Percentiles rank a stretch among this genome's conserved stretches.
phyloP scores from a whole-genome alignment of 352 stramenopile species.

The Pythium sp. region DNA sequence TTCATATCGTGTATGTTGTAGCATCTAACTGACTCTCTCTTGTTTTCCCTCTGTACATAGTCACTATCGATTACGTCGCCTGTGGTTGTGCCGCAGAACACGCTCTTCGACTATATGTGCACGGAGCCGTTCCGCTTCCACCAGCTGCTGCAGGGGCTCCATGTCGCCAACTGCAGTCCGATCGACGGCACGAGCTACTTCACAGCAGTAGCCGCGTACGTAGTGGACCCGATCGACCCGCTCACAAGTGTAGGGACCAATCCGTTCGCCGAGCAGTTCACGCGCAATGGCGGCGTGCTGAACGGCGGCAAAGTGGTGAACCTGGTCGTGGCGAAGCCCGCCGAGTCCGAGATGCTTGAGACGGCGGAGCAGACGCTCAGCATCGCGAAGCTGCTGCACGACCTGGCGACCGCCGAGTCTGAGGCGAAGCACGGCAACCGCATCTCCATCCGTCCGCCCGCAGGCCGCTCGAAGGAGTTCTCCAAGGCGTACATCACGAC shows the following conservation, averaged over 20 bases:
- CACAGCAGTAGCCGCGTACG: conserved; percentile 21
- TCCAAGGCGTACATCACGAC: conserved; percentile 64
- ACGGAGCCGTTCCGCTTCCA: conserved; percentile 44
- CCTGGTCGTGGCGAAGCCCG: conserved; percentile 28
- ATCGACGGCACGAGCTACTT: conserved; percentile 21
- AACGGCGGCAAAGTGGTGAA: conserved; percentile 38
- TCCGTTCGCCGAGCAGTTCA: conserved; percentile 53
- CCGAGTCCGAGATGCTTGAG: conserved; percentile 47
- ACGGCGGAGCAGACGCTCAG: conserved; percentile 64
- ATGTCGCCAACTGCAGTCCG: conserved; percentile 38
- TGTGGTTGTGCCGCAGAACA: conserved; percentile 37
- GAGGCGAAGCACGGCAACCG: conserved; percentile 61
- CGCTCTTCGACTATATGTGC: conserved; percentile 59
- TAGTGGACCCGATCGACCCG: conserved; percentile 15
- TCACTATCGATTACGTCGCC: conserved; percentile 16
- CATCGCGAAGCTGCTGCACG: conserved; percentile 78
- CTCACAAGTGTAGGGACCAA: conserved; percentile 24
- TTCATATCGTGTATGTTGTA: not conserved
- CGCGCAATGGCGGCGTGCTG: conserved; percentile 43
- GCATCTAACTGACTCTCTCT: not conserved
- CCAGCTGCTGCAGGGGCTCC: conserved; percentile 34
- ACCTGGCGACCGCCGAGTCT: conserved; percentile 63
- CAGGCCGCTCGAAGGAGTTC: conserved; percentile 56
- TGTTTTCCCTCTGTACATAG: not conserved
- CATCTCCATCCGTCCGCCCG: conserved; percentile 50